Percentiles rank a stretch among this genome's conserved stretches.
Conservation (phyloP, 2,329 filamentous ascomycete species). For the Fusarium praegraminearum region DNA sequence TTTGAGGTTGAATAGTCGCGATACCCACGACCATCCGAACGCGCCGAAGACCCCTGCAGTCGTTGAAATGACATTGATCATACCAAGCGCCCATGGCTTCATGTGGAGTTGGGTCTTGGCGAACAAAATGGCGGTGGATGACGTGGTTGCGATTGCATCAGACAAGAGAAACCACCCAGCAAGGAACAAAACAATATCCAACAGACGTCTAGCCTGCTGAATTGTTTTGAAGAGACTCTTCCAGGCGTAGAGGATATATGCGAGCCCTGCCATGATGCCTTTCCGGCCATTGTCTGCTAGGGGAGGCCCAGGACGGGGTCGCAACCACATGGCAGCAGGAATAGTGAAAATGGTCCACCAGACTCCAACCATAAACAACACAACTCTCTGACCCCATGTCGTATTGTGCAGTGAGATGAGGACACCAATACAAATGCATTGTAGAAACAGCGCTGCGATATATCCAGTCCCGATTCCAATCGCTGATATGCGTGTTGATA, state of each 20-base stretch:
- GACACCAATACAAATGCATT: constrained; percentile 82
- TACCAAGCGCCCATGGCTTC: constrained; percentile 85
- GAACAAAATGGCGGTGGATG: constrained; percentile 93
- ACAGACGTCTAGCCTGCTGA: constrained; percentile 76
- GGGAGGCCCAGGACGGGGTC: constrained; percentile 88
- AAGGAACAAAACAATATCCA: constrained; percentile 83
- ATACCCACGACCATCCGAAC: constrained; percentile 88
- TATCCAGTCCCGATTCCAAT: constrained; percentile 96
- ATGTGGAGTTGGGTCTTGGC: constrained; percentile 94
- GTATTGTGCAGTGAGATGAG: constrained; percentile 79
- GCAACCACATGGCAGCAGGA: constrained; percentile 87
- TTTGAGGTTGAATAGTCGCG: constrained; percentile 73
- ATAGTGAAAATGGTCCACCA: constrained; percentile 97
- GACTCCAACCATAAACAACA: constrained; percentile 84
- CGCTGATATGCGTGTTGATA: constrained; percentile 92
- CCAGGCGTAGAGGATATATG: constrained; percentile 88
- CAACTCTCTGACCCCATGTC: constrained; percentile 86
- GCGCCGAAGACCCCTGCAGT: constrained; percentile 86
- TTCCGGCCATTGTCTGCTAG: constrained; percentile 62
- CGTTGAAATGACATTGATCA: constrained; percentile 95
- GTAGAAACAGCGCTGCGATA: constrained; percentile 84
- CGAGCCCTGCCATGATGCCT: constrained; percentile 64
- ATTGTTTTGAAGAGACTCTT: constrained; percentile 84
- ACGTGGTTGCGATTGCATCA: constrained; percentile 94
- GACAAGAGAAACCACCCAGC: constrained; percentile 94